Evolutionary conservation across 2,329 filamentous ascomycete genomes (phyloP).

Genomic region (Trichoderma sp.): DNA sequence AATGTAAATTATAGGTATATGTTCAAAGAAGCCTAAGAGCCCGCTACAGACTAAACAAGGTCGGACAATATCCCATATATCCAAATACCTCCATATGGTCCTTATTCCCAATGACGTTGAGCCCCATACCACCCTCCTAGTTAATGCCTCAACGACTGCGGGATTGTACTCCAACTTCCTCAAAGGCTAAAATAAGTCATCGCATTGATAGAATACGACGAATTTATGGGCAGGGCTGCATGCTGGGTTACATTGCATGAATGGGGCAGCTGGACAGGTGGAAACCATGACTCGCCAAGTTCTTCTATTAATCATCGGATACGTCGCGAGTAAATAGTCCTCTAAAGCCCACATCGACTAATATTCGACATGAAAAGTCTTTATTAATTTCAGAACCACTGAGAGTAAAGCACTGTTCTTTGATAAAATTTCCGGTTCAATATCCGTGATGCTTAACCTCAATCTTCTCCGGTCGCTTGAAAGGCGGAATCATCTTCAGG

Average conservation of each 20-base stretch:
- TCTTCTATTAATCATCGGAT: background rate
- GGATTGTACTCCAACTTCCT: background rate
- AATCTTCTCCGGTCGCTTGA: background rate
- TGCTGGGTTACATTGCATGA: background rate
- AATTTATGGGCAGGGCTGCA: background rate
- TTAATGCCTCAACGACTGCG: background rate
- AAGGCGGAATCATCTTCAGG: slow-evolving; percentile 9
- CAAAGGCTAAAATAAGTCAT: background rate
- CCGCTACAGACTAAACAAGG: no score
- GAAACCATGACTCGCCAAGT: background rate
- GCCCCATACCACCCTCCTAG: background rate
- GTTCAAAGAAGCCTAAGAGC: no score
- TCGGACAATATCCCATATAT: no score
- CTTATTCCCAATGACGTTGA: background rate
- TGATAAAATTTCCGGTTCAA: background rate
- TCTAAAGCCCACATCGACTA: background rate
- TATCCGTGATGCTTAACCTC: background rate
- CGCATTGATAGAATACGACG: background rate
- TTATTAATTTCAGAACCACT: background rate
- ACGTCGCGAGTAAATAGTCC: background rate
- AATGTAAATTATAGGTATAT: no score
- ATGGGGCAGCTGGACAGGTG: background rate
- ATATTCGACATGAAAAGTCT: background rate
- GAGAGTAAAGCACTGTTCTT: background rate
- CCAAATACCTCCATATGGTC: no score